phyloP scores from a whole-genome alignment of 2,329 filamentous ascomycete genomes.

The Tympanopsis confertula region DNA sequence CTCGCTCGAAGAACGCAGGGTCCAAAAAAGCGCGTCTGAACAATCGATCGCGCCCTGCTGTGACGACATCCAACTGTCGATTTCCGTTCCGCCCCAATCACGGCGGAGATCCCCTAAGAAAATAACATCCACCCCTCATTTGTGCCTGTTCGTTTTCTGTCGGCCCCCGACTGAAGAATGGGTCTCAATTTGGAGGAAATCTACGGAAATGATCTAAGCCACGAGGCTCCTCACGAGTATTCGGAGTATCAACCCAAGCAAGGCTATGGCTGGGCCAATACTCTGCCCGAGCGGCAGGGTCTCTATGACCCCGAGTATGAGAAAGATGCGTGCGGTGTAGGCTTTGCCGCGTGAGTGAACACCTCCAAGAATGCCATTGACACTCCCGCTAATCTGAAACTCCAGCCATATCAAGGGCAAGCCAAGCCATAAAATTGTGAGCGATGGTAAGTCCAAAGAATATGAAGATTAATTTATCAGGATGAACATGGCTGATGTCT shows the following conservation, averaged over 20 bases:
- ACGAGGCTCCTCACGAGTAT: not conserved
- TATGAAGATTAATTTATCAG: not conserved
- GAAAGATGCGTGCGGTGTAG: conserved; percentile 73
- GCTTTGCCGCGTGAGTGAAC: conserved; percentile 58
- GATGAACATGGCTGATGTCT: conserved; percentile 11
- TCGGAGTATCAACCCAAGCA: not conserved
- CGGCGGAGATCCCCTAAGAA: not conserved
- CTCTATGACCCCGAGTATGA: conserved; percentile 66
- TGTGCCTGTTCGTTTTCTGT: not conserved
- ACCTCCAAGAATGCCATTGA: not conserved
- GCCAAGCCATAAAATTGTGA: conserved; percentile 66
- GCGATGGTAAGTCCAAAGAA: conserved; percentile 47
- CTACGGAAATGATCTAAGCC: not conserved
- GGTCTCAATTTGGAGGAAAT: conserved; percentile 1
- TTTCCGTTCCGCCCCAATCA: not conserved
- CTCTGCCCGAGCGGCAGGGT: conserved; percentile 23
- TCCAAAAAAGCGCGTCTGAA: not conserved
- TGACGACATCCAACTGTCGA: not conserved
- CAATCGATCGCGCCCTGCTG: not conserved
- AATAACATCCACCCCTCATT: not conserved
- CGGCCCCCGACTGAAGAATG: conserved; percentile 1
- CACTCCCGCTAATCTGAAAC: not conserved
- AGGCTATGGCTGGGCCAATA: conserved; percentile 1
- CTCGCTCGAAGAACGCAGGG: not conserved
- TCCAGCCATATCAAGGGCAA: conserved; percentile 63